Evolutionary conservation across 2,329 filamentous ascomycete genomes (phyloP), one percentile per base, ranked within the genome.

Genomic region (Hypoxylon sp.): DNA sequence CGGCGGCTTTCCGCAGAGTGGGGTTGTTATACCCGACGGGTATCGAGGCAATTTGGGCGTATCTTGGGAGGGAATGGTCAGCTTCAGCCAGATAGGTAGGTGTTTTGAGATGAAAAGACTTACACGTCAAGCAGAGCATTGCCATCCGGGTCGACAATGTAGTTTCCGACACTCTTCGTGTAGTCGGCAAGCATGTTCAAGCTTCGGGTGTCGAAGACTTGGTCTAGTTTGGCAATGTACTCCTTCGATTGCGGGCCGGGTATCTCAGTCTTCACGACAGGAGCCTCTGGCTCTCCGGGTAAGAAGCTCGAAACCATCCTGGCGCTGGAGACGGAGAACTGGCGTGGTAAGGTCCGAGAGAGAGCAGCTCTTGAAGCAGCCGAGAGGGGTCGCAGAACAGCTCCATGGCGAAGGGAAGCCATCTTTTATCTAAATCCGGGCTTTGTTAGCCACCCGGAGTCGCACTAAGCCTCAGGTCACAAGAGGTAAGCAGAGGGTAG

Each of bases 21-120:
- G 93, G 90, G 83, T 97, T 97, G 86, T 95, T 97, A 87, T 97
- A 97, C 67, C 94, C 94, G 50, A 97, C 86, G 2, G 94, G 92
- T 75, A 97, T 97, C 46, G 93, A 97, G 70, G 94, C 94, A 77
- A 97, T 97, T 82, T 97, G 94, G 56, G 94, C 92, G 78, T 95
- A 95, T 65, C 90, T 92, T 72, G 27, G 24, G 31, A n/a, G 19
- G 13, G 17, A 29, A 51, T 11, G 5, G 64, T 73, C 35, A 72
- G 71, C 68, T 59, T 53, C 42, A 24, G 29, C 8, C 10, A 37
- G 8, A 27, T 56, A 27, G 48, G 55, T 27, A 24, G 24, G 8
- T 24, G 6, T 24, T 11, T 11, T 4, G 24, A 3, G 39, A 21
- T 7, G 3, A 31, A 17, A 24, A 50, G 11, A 79, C 87, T 81